These are phyloP conservation scores for Quercus berberidifolia DNA, from an alignment of 306 rosid species.

Conservation along the genomic window DNA sequence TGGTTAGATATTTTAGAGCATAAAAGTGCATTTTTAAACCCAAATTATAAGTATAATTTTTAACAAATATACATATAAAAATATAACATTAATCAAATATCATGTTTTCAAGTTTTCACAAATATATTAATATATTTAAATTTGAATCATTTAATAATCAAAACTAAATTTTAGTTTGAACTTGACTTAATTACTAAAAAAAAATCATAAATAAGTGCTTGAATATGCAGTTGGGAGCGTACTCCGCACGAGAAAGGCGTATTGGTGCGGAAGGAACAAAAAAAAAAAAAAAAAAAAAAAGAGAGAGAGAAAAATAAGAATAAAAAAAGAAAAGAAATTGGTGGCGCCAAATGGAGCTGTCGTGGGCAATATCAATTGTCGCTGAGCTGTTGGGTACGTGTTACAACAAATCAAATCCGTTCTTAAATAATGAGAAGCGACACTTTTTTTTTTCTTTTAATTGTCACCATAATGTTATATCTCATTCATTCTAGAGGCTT, in stretches of 20 bases:
- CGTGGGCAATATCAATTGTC: constrained; percentile 30
- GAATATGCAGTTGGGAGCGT: not conserved
- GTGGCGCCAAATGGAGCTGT: constrained; percentile 49
- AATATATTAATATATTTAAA: too few relatives aligned
- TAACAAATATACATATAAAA: too few relatives aligned
- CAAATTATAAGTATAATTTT: too few relatives aligned
- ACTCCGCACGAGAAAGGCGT: not conserved
- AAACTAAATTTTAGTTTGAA: too few relatives aligned
- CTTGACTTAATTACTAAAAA: too few relatives aligned
- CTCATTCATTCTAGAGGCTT: not conserved
- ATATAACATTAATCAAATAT: too few relatives aligned
- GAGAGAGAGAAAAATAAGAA: not conserved
- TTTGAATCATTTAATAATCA: too few relatives aligned
- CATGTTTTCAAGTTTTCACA: too few relatives aligned
- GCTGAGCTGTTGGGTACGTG: constrained; percentile 36
- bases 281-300: too few relatives aligned
- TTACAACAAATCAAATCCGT: constrained; percentile 4
- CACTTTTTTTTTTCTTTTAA: not conserved
- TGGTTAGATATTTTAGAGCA: rapidly evolving
- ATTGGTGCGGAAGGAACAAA: not conserved
- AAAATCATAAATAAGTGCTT: too few relatives aligned
- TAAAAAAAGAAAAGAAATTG: constrained; percentile 1
- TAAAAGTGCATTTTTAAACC: too few relatives aligned
- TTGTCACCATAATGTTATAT: too few relatives aligned
- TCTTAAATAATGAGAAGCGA: not conserved